A percentile compares a stretch with the other conserved stretches of the same genome.
phyloP scores from a whole-genome alignment of 2,329 filamentous ascomycete genomes.

The Chrysoporthe deuterocubensis region DNA sequence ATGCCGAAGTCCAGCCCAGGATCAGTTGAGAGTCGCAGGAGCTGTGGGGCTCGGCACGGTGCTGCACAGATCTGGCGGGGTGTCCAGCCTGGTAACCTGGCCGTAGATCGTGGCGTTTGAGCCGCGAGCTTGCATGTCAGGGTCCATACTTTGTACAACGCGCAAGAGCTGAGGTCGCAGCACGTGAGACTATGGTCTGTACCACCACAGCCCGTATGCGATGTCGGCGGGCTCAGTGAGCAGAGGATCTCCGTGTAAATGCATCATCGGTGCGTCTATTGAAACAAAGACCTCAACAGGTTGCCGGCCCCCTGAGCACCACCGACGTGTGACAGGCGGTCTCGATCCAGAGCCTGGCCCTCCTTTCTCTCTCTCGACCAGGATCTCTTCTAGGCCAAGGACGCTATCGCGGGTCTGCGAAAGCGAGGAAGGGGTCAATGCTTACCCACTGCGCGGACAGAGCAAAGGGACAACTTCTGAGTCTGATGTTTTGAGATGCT shows the following conservation, averaged over 20 bases:
- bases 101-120: constrained; percentile 24
- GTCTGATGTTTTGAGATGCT: neutral
- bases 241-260: neutral
- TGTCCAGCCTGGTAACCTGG: constrained; percentile 15
- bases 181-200: constrained; percentile 2
- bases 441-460: neutral
- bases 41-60: neutral
- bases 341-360: constrained; percentile 18
- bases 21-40: neutral
- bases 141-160: constrained; percentile 13
- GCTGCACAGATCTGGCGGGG: constrained; percentile 16
- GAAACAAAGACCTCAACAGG: constrained; percentile 21
- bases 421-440: constrained; percentile 14
- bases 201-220: constrained; percentile 6
- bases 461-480: neutral
- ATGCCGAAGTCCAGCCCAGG: neutral
- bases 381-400: constrained; percentile 10
- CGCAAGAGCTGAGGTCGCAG: constrained; percentile 9
- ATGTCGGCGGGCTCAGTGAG: neutral
- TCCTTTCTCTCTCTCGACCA: constrained; percentile 19
- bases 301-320: constrained; percentile 18
- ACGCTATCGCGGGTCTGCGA: constrained; percentile 6
- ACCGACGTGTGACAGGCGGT: constrained; percentile 18
- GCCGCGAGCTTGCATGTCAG: constrained; percentile 18
- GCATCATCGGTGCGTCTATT: constrained; percentile 22